These are phyloP conservation scores for Solanum hybrid DNA, from an alignment of 305 asterid species.

Conservation along the genomic window DNA sequence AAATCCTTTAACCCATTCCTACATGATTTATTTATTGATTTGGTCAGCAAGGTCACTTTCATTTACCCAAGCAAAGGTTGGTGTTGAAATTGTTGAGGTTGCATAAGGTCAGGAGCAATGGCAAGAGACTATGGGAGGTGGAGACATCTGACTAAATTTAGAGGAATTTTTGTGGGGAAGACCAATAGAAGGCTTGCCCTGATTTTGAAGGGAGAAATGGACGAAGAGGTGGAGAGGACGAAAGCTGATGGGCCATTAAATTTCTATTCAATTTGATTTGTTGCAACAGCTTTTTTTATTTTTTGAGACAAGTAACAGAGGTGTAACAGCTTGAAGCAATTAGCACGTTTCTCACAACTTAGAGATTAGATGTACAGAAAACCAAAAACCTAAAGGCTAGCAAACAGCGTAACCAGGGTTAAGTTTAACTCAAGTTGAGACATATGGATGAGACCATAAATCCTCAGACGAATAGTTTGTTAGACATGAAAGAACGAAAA, in stretches of 20 bases:
- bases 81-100: not conserved
- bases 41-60: not conserved
- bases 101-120: not conserved
- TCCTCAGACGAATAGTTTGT: not conserved
- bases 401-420: not conserved
- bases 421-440: not conserved
- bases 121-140: not conserved
- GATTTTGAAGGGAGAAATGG: not conserved
- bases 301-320: not conserved
- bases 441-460: not conserved
- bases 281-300: not conserved
- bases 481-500: not conserved
- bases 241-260: not conserved
- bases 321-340: not conserved
- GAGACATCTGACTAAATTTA: not conserved
- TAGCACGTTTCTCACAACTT: not conserved
- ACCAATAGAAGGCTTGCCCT: not conserved
- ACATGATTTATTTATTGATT: not conserved
- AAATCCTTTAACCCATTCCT: not conserved
- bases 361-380: not conserved
- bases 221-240: not conserved
- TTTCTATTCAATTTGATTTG: not conserved
- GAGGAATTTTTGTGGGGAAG: not conserved
- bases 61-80: not conserved
- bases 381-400: not conserved